Evolutionary conservation across 176 grass and related monocot genomes (phyloP), one percentile per base, ranked within the genome.

Genomic region (Pharus latifolius): DNA sequence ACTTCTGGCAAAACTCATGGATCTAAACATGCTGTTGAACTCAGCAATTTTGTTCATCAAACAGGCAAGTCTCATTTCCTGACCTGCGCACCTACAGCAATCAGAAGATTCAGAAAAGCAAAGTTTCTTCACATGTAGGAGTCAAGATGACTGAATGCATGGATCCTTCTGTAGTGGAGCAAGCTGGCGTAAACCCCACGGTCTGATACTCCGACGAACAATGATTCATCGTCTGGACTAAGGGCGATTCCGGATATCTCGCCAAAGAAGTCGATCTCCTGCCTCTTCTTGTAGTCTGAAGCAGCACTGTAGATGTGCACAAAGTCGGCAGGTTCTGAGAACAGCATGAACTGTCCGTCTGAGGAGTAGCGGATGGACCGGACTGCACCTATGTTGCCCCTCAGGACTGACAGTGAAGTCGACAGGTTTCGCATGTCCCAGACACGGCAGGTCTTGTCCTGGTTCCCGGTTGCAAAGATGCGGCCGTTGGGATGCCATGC

Each of bases 211-310:
- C 94, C 94, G 0, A 98, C 41, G 0, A 87, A 98, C 23, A 98
- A 58, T n/a, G 93, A 74, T 31, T 92, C 83, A 0, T 85, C 80
- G 0, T 98, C 94, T 0, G 86, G 86, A 45, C 87, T 92, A 28
- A 98, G 70, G 1, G 94, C 88, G 17, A 92, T 75, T 56, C 94
- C 94, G 0, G 87, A 98, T 25, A 98, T 89, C 52, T 98, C 94
- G 1, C 94, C 94, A 12, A 98, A 98, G 18, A 98, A 98, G 61
- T 98, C 94, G 0, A 93, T 78, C 86, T 97, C 94, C 55, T 98
- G 94, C 40, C 74, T 68, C 57, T 80, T 88, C 37, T 59, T 80
- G 65, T 98, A 98, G 56, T 69, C 77, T 0, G 59, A 53, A 0
- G 64, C 18, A 0, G 67, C 10, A 0, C 72, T 73, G 52, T 85